Base-by-base conservation (phyloP, 495 filamentous ascomycete genomes). In the Cercophora scortea region DNA sequence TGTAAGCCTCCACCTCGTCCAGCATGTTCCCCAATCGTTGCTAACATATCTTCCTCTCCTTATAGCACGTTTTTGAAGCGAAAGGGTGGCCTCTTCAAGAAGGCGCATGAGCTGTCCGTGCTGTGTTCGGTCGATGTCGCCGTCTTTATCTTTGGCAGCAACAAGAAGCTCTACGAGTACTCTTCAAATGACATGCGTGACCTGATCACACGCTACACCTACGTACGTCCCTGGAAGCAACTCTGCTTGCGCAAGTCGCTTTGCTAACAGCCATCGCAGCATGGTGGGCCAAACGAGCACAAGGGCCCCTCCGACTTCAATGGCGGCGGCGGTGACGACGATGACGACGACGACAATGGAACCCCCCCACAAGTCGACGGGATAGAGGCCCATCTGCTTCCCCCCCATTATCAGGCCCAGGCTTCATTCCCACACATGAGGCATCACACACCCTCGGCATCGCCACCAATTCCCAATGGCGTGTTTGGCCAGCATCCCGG, bases 11-110 rank as follows among this genome's bases (percentile, higher is more conserved):
- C 55, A 49, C 51, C 16, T 58, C 39, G 43, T 25, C 25, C 2
- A 25, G 5, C 40, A 49, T 40, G 43, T 35, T 43, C 42, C 53
- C 41, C 32, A 11, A 39, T 40, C 61, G 63, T 71, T 62, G 61
- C 71, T 60, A 63, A 62, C 61, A 64, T 11, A 39, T 17, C 25
- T 2, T 71, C 42, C 78, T 86, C 88, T 63, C 75, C 33, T 7
- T 50, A 49, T 65, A 96, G 94, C 52, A 98, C 93, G 34, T 98
- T 98, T 68, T 76, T 98, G 50, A 98, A 98, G 76, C 87, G 93
- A 71, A 98, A 98, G 73, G 93, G 92, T 59, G 93, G 93, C 61
- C 78, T 98, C 19, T 97, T 98, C 80, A 98, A 98, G 81, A 98
- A 98, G 79, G 93, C 93, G 50, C 89, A 98, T 73, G 93, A 98